Evolutionary conservation across 2,329 filamentous ascomycete genomes (phyloP), one percentile per base, ranked within the genome.

Genomic region (Arachnomyces sp.): DNA sequence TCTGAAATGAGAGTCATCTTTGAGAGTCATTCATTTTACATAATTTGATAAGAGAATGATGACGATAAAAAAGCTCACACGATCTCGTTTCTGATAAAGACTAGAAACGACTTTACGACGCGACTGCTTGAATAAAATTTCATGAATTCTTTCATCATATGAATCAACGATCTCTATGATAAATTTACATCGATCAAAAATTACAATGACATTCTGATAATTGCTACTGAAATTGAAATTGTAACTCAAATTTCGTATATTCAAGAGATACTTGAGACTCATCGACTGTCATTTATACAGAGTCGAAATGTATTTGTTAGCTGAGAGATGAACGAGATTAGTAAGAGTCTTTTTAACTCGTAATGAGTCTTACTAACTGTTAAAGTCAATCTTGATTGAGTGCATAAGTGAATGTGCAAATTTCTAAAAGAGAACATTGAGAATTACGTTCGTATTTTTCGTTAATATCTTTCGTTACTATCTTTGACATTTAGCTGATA

Each of bases 201-300:
- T 25, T 61, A 53, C 44, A 38, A 51, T 15, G 52, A 40, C 25
- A 43, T 59, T 21, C 40, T 62, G 4, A 53, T 62, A 37, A 44
- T 63, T 15, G 48, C 54, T 13, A 57, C 45, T 38, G 45, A 51
- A 14, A 59, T 58, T 29, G 45, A 57, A 12, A 60, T 62, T 28
- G 44, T 46, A 21, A 44, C 48, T 12, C 41, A 55, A 29, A 30
- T 61, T 35, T 52, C 47, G 21, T 57, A 57, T 45, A 38, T 62
- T 4, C 53, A 54, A 28, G 37, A 56, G 40, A 45, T 61, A 11
- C 32, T 40, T 2, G 21, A 5, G 9, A 9, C 21, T 9, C 21
- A 25, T 25, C 21, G 21, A 25, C 21, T 25, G 5, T 25, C 9
- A 9, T 9, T 9, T 5, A 25, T 25, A 25, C 21, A 25, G 21